Evolutionary conservation across 2,329 filamentous ascomycete species (phyloP).

Genomic region (Diaporthe ilicicola): DNA sequence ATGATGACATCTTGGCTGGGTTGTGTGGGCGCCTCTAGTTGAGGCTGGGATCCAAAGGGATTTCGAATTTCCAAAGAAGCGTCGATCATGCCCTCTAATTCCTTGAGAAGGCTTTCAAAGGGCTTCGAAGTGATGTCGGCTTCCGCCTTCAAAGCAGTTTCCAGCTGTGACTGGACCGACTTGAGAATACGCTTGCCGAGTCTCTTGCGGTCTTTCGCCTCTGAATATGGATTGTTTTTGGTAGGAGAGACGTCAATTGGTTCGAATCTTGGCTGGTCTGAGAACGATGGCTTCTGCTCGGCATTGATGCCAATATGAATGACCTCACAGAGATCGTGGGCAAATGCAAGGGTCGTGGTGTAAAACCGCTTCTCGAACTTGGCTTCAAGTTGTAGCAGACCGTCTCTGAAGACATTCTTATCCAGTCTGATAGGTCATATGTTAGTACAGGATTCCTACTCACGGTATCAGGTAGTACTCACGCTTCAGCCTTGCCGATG

Average conservation of each 20-base stretch:
- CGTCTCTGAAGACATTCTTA: conserved; percentile 65
- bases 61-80: conserved; percentile 67
- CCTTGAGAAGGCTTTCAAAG: conserved; percentile 73
- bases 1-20: conserved; percentile 58
- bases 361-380: conserved; percentile 66
- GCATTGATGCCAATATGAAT: conserved; percentile 62
- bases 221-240: conserved; percentile 64
- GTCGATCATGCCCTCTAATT: conserved; percentile 78
- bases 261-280: conserved; percentile 42
- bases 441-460: conserved; percentile 43
- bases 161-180: conserved; percentile 78
- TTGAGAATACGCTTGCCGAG: conserved; percentile 92
- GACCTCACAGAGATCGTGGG: conserved; percentile 62
- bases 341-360: conserved; percentile 65
- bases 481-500: conserved; percentile 82
- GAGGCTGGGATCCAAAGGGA: conserved; percentile 45
- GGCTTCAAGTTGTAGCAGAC: conserved; percentile 58
- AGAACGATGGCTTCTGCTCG: conserved; percentile 41
- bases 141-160: conserved; percentile 80
- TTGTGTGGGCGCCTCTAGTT: conserved; percentile 50
- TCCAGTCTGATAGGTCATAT: conserved; percentile 63
- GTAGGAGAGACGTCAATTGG: conserved; percentile 56
- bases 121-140: conserved; percentile 79
- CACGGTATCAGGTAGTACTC: conserved; percentile 53
- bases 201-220: conserved; percentile 82